Base-by-base conservation (phyloP, 2,329 filamentous ascomycete species). In the Colletotrichum karsti region DNA sequence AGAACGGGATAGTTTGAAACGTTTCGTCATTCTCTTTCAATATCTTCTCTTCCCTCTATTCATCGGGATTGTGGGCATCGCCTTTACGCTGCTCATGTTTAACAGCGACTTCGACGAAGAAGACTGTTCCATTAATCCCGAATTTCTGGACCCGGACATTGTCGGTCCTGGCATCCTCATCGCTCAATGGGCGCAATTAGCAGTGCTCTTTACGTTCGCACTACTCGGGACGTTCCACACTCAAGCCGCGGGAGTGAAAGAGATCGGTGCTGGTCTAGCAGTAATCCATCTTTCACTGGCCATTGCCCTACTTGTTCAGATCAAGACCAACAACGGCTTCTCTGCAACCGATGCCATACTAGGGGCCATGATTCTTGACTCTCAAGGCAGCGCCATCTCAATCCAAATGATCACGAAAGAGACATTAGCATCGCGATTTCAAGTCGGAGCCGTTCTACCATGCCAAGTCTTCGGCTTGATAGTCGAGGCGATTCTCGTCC, bases 351-450 rank as follows among this genome's bases (percentile, higher is more conserved):
- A 59, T 7, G 20, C 41, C 9, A 50, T 60, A 2, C 30, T 65
- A 0, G 60, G 61, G 1, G n/a, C 54, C 2, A 68, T 68, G 46
- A 48, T 68, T 4, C 46, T 68, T 5, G 54, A 68, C 4, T 53
- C 65, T 1, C 48, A 68, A 9, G 55, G 59, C 12, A 65, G 7
- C 4, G 61, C 61, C 2, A 30, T 60, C 0, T 60, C 48, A 0
- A 54, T 68, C 10, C 30, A 22, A 0, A 9, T 65, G 2, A 15
- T 68, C 2, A 55, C 30, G 4, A 65, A 68, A 13, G 24, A 64
- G 13, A 65, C 60, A 0, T 8, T 55, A 2, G 65, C 30, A 0
- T 24, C 61, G 0, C 39, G 60, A 3, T 68, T 53, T 46, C 65
- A 68, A 3, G 54, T 65, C 7, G 10, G 7, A 5, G 18, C 35